Evolutionary conservation across 331 rosid species (phyloP).

Genomic region (Erythrophleum ivorense): DNA sequence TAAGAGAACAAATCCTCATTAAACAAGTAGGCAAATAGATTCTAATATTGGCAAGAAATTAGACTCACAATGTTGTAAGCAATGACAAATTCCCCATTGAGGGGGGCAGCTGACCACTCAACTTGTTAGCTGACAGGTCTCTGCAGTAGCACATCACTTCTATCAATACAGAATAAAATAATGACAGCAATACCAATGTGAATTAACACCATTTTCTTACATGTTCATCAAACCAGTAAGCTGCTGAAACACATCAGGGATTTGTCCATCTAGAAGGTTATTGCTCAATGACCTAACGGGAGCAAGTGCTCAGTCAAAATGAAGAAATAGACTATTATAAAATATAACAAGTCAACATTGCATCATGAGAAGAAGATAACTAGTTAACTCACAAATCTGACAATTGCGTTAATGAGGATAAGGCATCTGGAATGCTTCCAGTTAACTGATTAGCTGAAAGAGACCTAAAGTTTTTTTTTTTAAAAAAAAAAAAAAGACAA

Average conservation of each 20-base stretch:
- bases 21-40: conserved; percentile 26
- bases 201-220: conserved; percentile 49
- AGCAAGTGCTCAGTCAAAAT: conserved; percentile 24
- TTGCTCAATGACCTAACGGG: conserved; percentile 54
- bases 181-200: conserved; percentile 28
- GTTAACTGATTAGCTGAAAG: conserved; percentile 86
- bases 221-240: conserved; percentile 55
- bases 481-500: conserved; percentile 17
- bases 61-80: conserved; percentile 87
- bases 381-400: conserved; percentile 65
- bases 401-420: conserved; percentile 68
- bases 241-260: conserved; percentile 82
- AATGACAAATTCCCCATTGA: conserved; percentile 61
- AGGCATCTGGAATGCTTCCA: conserved; percentile 84
- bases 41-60: conserved; percentile 36
- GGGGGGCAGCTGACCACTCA: conserved; percentile 87
- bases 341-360: conserved; percentile 13
- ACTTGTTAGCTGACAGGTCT: conserved; percentile 82
- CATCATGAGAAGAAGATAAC: conserved; percentile 1
- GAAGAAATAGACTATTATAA: conserved; percentile 20
- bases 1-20: not conserved
- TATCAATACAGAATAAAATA: conserved; percentile 9
- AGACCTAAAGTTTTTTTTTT: conserved; percentile 54
- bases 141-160: conserved; percentile 57
- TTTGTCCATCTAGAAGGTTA: conserved; percentile 63